Percentiles rank a stretch among this genome's conserved stretches.
Evolutionary conservation across 2,329 filamentous ascomycete species (phyloP).

Genomic region (Akanthomyces muscarius): DNA sequence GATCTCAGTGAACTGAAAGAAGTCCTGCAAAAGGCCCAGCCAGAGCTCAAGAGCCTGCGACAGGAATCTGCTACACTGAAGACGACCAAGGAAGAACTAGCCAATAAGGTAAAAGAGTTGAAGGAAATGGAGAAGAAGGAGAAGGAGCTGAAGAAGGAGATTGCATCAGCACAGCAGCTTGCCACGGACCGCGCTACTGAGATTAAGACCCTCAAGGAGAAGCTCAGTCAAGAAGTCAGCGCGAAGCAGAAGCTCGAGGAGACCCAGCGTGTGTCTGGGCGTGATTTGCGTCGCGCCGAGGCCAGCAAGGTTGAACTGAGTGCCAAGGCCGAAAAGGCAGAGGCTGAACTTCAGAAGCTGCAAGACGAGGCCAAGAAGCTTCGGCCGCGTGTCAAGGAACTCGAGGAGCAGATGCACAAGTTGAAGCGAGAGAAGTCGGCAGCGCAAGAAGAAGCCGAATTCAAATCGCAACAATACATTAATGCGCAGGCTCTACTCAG

Average conservation of each 20-base stretch:
- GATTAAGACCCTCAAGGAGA: slow-evolving; percentile 72
- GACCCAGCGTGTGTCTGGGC: slow-evolving; percentile 66
- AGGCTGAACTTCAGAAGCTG: slow-evolving; percentile 64
- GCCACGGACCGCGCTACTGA: slow-evolving; percentile 72
- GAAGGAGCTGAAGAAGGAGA: slow-evolving; percentile 73
- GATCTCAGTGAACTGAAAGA: slow-evolving; percentile 79
- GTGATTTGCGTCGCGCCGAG: slow-evolving; percentile 74
- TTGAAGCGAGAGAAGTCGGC: slow-evolving; percentile 63
- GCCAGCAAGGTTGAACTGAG: slow-evolving; percentile 73
- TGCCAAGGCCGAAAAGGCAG: slow-evolving; percentile 66
- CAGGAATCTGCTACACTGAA: slow-evolving; percentile 74
- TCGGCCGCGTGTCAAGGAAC: slow-evolving; percentile 55
- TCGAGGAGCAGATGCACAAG: slow-evolving; percentile 70
- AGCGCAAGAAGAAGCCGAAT: slow-evolving; percentile 73
- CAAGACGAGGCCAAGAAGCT: slow-evolving; percentile 71
- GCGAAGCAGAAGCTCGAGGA: slow-evolving; percentile 74
- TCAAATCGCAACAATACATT: slow-evolving; percentile 80
- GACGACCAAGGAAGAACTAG: slow-evolving; percentile 69
- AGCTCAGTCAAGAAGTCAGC: slow-evolving; percentile 69
- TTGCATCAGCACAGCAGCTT: slow-evolving; percentile 65
- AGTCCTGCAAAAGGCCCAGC: slow-evolving; percentile 77
- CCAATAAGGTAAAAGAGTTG: slow-evolving; percentile 55
- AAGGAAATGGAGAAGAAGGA: slow-evolving; percentile 76
- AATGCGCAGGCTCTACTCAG: slow-evolving; percentile 81
- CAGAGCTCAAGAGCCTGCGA: slow-evolving; percentile 75